Evolutionary conservation across 345 rosid genomes (phyloP), one percentile per base, ranked within the genome.

Genomic region (Citrus glauca): DNA sequence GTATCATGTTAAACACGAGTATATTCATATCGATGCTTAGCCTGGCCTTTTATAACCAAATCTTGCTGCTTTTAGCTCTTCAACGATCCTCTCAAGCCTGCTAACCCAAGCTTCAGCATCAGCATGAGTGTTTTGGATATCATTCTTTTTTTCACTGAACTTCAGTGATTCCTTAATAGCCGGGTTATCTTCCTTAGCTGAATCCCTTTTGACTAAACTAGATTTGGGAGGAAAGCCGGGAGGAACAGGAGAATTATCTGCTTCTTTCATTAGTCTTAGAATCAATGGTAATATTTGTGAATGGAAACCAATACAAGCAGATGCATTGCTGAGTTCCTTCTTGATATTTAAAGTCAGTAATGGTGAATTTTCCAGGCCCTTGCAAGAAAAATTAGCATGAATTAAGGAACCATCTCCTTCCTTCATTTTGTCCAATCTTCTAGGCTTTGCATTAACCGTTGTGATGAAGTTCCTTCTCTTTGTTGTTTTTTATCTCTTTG

Each of bases 171-270:
- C 27, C 62, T 28, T 50, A 30, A 22, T n/a, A 24, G 40, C 7
- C 69, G 10, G 24, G 13, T 55, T 14, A 38, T 55, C 77, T 64
- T 27, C 67, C 16, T 55, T 8, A 9, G 32, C 33, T 17, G 42
- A 10, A 40, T 22, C 75, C 48, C 19, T 40, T 35, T 60, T 60
- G 25, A 2, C 28, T 4, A 19, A 32, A 32, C 38, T 57, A 40
- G 42, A n/a, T 72, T 77, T 77, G 75, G 83, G 25, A 69, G 62
- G 69, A 68, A 79, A 79, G 2, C 40, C 40, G 3, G 76, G 81
- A 30, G 83, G 83, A 61, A 42, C 67, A 1, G 4, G 73, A 72
- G 33, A 24, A 42, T 69, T 32, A 25, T 75, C 73, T 35, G 74
- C 68, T 66, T 77, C 75, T 35, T 37, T 59, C 68, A 13, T 35